Evolutionary conservation across 208 protist species (phyloP).

Genomic region (Trypanosoma platydactyli): DNA sequence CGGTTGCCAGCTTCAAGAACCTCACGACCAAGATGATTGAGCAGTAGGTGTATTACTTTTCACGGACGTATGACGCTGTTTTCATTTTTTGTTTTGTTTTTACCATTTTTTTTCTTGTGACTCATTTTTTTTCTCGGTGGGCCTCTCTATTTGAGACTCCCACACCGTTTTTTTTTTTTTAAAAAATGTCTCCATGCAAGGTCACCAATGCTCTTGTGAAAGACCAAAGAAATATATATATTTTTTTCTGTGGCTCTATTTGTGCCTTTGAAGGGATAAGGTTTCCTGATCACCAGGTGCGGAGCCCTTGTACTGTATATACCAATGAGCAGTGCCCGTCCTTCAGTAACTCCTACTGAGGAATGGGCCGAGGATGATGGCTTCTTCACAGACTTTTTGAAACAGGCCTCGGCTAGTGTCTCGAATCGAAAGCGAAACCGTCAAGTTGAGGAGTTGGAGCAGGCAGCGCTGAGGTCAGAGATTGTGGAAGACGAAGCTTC

Average conservation of each 20-base stretch:
- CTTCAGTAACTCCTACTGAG: slow-evolving; percentile 30
- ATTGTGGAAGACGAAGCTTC: slow-evolving; percentile 26
- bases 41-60: slow-evolving; percentile 38
- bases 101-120: slow-evolving; percentile 6
- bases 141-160: no score
- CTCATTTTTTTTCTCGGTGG: no score
- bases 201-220: no score
- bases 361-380: slow-evolving; percentile 64
- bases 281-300: not conserved
- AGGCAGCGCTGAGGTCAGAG: slow-evolving; percentile 9
- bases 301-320: not conserved
- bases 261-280: not conserved
- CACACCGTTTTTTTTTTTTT: no score
- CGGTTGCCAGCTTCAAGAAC: slow-evolving; percentile 80
- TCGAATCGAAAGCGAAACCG: slow-evolving; percentile 53
- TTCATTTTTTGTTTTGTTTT: slow-evolving; percentile 8
- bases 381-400: slow-evolving; percentile 68
- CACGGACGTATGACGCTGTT: slow-evolving; percentile 8
- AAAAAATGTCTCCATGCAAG: no score
- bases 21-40: slow-evolving; percentile 81
- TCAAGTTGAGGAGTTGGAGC: slow-evolving; percentile 32
- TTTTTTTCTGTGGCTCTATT: not conserved
- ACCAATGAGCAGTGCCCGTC: not conserved
- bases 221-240: not conserved
- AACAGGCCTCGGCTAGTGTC: slow-evolving; percentile 26